Percentiles rank a stretch among this genome's conserved stretches.
These are phyloP conservation scores for Eucalyptus coolabah DNA, from an alignment of 345 rosid species.

Conservation along the genomic window DNA sequence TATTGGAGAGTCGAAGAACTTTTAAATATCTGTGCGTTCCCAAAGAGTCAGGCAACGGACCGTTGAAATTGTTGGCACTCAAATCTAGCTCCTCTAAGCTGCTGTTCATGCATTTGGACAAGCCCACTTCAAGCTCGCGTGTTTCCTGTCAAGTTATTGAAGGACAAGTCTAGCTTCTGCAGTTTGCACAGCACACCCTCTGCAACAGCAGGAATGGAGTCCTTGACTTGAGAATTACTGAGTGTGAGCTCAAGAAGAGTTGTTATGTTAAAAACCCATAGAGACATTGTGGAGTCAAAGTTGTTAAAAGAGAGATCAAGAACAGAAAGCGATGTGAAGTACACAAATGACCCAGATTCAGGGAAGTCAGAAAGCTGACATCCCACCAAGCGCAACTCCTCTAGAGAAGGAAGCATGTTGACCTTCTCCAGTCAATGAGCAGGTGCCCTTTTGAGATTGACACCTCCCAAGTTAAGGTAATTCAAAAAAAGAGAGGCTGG, in stretches of 20 bases:
- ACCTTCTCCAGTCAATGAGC: slow-evolving; percentile 1
- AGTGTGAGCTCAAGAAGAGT: slow-evolving; percentile 1
- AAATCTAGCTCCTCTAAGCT: not conserved
- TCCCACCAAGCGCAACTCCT: not conserved
- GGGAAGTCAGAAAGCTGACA: slow-evolving; percentile 8
- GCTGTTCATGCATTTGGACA: not conserved
- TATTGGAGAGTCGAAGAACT: not conserved
- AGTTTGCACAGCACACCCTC: not conserved
- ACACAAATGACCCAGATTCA: not conserved
- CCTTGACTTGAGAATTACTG: not conserved
- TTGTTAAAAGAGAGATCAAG: slow-evolving; percentile 14
- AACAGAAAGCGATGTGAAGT: slow-evolving; percentile 3
- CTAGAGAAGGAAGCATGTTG: slow-evolving; percentile 4
- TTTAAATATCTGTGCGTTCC: not conserved
- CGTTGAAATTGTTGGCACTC: not conserved
- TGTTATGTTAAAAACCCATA: slow-evolving; percentile 4
- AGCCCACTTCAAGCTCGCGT: not conserved
- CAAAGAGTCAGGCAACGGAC: not conserved
- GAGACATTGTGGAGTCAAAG: slow-evolving; percentile 3
- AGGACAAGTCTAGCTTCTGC: not conserved
- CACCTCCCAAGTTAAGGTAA: not conserved
- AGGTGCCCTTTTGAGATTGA: not conserved
- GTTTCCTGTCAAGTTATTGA: not conserved
- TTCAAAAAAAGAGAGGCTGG: slow-evolving; percentile 1
- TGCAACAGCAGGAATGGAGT: not conserved